Base-by-base conservation (phyloP, 192 early-diverging fungal genomes). In the Coemansia sp. region DNA sequence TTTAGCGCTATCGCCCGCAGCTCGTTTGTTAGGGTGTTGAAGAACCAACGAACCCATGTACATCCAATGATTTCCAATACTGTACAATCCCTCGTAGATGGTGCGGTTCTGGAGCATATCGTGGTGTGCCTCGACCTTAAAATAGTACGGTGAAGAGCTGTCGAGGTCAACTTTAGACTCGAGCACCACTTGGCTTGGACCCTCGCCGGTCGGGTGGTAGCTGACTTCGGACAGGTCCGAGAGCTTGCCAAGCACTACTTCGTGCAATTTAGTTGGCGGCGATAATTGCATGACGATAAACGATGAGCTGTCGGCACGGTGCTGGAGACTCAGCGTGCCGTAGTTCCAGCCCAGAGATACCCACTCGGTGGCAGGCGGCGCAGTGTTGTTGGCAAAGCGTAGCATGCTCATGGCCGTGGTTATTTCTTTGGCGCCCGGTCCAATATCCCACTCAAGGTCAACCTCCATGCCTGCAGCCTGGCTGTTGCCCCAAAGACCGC, bases 61-160 rank as follows among this genome's bases (percentile, higher is more conserved):
- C n/a, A 71, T 34, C 80, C 80, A 82, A 20, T 68, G 51, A 29
- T 76, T 70, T 11, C 72, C 75, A 18, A 52, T 52, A 46, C 75
- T 82, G 52, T 74, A 82, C 36, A 82, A 61, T 0, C 75, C 75
- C 59, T 82, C 80, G 46, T 82, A 82, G 9, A 76, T 82, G 24
- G 80, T 82, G 24, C 80, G 65, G 60, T 82, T 82, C 22, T 68
- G 64, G 33, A 46, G 41, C 31, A 82, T 51, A 40, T 82, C 75
- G 33, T 82, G 80, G 63, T 82, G 80, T 0, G 80, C 80, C 46
- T 77, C 75, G 66, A 82, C 75, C 59, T 77, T 82, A 49, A 82
- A 82, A 42, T 77, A 71, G 47, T 82, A 77, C 0, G 75, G 72
- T 18, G 34, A 42, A 0, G 68, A n/a, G 16, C 68, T 54, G 22